Percentiles rank a stretch among this genome's conserved stretches.
Evolutionary conservation across 2,329 filamentous ascomycete species (phyloP).

Genomic region (Diplocarpon mali): DNA sequence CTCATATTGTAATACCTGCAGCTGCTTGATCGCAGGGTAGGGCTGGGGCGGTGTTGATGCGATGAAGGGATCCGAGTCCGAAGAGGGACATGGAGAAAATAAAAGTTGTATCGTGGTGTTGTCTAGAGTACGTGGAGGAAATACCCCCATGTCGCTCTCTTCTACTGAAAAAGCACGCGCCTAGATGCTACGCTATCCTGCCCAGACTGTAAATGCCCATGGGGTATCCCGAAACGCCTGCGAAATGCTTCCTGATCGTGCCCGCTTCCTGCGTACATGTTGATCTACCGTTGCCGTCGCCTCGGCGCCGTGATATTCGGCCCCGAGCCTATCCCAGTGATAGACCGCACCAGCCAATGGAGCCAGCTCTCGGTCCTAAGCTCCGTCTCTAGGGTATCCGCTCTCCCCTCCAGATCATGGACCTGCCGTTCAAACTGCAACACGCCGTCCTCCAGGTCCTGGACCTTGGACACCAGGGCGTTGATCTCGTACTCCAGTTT

Average conservation of each 20-base stretch:
- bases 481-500: conserved; percentile 90
- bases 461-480: conserved; percentile 65
- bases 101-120: too few relatives aligned
- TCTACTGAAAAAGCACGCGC: background rate
- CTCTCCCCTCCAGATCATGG: conserved; percentile 53
- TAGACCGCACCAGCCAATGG: conserved; percentile 25
- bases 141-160: background rate
- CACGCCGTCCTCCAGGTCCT: conserved; percentile 79
- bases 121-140: background rate
- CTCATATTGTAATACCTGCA: background rate
- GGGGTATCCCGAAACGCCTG: conserved; percentile 24
- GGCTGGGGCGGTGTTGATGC: too few relatives aligned
- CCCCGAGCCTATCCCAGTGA: conserved; percentile 27
- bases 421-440: conserved; percentile 71
- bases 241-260: conserved; percentile 14
- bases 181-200: background rate
- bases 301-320: conserved; percentile 20
- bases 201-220: conserved; percentile 19
- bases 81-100: background rate
- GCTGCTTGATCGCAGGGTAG: too few relatives aligned
- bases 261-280: conserved; percentile 3
- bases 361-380: conserved; percentile 26
- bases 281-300: background rate
- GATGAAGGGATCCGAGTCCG: background rate
- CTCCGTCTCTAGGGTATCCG: conserved; percentile 45